Evolutionary conservation across 495 filamentous ascomycete species (phyloP), one percentile per base, ranked within the genome.

Genomic region (Mycothermus thermophilus): DNA sequence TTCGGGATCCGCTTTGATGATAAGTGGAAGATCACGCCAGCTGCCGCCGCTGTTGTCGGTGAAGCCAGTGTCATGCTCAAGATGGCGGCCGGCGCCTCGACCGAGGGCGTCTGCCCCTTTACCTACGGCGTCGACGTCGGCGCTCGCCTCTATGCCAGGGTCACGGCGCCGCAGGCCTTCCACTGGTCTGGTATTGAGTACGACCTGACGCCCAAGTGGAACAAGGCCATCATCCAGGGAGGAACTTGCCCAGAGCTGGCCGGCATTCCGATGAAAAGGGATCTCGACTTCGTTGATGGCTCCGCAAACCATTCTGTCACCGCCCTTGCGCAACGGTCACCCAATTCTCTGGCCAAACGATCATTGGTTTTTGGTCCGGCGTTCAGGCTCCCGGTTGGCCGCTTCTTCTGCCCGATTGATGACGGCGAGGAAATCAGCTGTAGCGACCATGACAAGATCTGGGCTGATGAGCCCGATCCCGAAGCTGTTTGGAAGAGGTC

Each of bases 1-100:
- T 56, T 56, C 32, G 52, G 52, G 24, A 41, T 56, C 16, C 32
- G 30, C n/a, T 50, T 56, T 28, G 42, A 44, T 15, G 33, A 49
- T 4, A 15, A 25, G 0, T 51, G 47, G 47, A 37, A 46, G 4
- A 21, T 56, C 22, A 44, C 26, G 29, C 23, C 29, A 14, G 38
- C 38, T 16, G 11, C 27, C 16, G 52, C 43, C 11, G 40, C 37
- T 10, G 37, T 56, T 18, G 41, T 51, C 14, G 41, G 38, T 1
- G 50, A 53, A 19, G 43, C 44, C 14, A 49, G 41, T 22, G 32
- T 51, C 15, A n/a, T 12, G 18, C 10, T 30, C 17, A 32, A 23
- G 37, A n/a, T 35, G 24, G 38, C n/a, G 10, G 25, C 29, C 20
- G 34, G 37, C 20, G 24, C 32, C 6, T 22, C 12, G 6, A 35